Base-by-base conservation (phyloP, 306 rosid species). In the Corylus avellana region DNA sequence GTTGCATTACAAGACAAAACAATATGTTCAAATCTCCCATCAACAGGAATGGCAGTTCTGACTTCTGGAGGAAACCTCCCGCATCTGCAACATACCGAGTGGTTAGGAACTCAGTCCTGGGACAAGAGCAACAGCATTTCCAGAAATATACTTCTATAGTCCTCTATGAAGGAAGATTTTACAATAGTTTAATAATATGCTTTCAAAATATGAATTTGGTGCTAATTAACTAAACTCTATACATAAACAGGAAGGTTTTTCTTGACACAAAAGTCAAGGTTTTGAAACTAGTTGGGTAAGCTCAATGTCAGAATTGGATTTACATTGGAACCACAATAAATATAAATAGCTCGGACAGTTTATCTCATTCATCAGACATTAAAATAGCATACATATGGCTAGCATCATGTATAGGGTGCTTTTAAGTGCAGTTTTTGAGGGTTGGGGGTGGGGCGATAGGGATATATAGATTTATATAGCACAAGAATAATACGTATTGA, bases 21-120 rank as follows among this genome's bases (percentile, higher is more conserved):
- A 61, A 95, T 95, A 84, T 92, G 98, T 88, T 95, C 98, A 85
- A 95, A 95, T 89, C 98, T 91, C 83, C 97, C 98, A n/a, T 95
- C 98, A 75, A 95, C 98, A 10, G 98, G 98, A 90, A 95, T 91
- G 62, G 97, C 98, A 18, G 98, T 92, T 83, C 97, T 90, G 74
- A 95, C 90, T 79, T 91, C 98, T 17, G 98, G 98, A 82, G 98
- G 98, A 89, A 82, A 95, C 88, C 98, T 91, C 79, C 98, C 98
- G 80, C 98, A 95, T 84, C 98, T 95, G 91, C 72, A 35, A 76
- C 77, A 75, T 72, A 79, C 61, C 79, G 83, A 82, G 73, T 55
- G 80, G 73, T 22, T 18, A 82, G 68, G 49, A 77, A 79, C 22
- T 76, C 71, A 70, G 78, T 56, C 63, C 53, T 77, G 75, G 48